A percentile compares a stretch with the other conserved stretches of the same genome.
Conservation (phyloP, 169 alveolate genomes). For the Toxoplasma gondii region DNA sequence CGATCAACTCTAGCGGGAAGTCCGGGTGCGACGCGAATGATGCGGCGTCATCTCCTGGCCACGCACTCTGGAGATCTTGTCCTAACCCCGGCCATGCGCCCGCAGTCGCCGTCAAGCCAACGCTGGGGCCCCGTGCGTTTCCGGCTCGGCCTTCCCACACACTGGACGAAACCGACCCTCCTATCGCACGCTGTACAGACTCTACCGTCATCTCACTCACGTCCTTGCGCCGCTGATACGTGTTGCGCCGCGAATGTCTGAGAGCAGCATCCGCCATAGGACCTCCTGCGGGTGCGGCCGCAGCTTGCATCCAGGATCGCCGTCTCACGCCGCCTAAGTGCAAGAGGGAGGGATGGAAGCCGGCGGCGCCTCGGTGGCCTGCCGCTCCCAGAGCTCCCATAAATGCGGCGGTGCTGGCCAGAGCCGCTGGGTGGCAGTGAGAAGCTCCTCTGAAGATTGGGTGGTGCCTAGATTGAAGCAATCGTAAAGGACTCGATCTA, state of each 20-base stretch:
- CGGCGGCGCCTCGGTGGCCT: not conserved
- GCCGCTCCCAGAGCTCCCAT: constrained; percentile 1
- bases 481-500: too few species aligned
- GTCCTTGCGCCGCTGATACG: not conserved
- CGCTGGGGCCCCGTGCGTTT: not conserved
- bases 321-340: not conserved
- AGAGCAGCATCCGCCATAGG: not conserved
- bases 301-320: not conserved
- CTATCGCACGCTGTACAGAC: not conserved
- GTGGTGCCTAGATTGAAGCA: not conserved
- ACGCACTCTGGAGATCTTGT: not conserved
- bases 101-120: not conserved
- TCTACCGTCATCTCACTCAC: not conserved
- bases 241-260: not conserved
- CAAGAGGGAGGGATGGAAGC: not conserved
- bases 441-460: not conserved
- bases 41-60: not conserved
- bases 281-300: not conserved
- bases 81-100: not conserved
- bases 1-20: not conserved
- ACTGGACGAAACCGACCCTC: not conserved
- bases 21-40: not conserved
- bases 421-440: constrained; percentile 36
- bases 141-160: not conserved
- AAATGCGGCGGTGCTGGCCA: constrained; percentile 8